phyloP scores from a whole-genome alignment of 2,329 filamentous ascomycete genomes.

The Scopulariopsis brevicaulis region DNA sequence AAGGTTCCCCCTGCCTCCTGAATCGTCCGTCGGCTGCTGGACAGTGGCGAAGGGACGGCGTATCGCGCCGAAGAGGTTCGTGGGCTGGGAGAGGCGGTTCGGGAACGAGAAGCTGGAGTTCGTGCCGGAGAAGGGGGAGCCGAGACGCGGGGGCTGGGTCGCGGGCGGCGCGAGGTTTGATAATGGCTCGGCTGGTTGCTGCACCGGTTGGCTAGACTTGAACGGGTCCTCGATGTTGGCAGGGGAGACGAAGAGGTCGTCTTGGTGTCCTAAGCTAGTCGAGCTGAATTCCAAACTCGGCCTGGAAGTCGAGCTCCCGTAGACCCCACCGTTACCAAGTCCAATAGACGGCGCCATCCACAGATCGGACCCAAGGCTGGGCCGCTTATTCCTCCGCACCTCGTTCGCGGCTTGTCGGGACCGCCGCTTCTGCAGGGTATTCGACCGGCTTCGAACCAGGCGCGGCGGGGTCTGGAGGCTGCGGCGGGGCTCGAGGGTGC shows the following conservation, averaged over 20 bases:
- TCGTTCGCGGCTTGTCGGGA: slow-evolving; percentile 33
- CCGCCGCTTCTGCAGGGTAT: slow-evolving; percentile 38
- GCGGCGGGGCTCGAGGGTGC: slow-evolving; percentile 37
- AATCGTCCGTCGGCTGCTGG: slow-evolving; percentile 30
- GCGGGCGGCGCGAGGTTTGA: slow-evolving; percentile 14
- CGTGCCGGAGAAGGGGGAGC: slow-evolving; percentile 44
- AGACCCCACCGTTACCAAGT: slow-evolving; percentile 11
- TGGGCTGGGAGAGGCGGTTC: slow-evolving; percentile 38
- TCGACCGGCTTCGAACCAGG: slow-evolving; percentile 35
- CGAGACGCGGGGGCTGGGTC: slow-evolving; percentile 34
- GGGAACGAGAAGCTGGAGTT: slow-evolving; percentile 48
- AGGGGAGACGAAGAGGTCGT: slow-evolving; percentile 27
- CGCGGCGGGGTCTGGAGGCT: slow-evolving; percentile 41
- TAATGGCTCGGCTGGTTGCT: slow-evolving; percentile 11
- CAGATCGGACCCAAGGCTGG: slow-evolving; percentile 41
- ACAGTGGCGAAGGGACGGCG: slow-evolving; percentile 46
- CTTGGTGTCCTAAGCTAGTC: slow-evolving; percentile 17
- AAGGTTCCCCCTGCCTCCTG: slow-evolving; percentile 26
- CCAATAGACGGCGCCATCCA: slow-evolving; percentile 31
- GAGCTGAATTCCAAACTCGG: slow-evolving; percentile 21
- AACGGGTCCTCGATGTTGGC: slow-evolving; percentile 29
- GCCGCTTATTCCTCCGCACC: slow-evolving; percentile 36
- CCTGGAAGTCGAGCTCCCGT: slow-evolving; percentile 10
- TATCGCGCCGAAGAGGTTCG: slow-evolving; percentile 28
- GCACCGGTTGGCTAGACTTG: slow-evolving; percentile 7